A percentile compares a stretch with the other conserved stretches of the same genome.
These are phyloP conservation scores for Elaeagnus macrophylla DNA, from an alignment of 306 rosid species.

Conservation along the genomic window DNA sequence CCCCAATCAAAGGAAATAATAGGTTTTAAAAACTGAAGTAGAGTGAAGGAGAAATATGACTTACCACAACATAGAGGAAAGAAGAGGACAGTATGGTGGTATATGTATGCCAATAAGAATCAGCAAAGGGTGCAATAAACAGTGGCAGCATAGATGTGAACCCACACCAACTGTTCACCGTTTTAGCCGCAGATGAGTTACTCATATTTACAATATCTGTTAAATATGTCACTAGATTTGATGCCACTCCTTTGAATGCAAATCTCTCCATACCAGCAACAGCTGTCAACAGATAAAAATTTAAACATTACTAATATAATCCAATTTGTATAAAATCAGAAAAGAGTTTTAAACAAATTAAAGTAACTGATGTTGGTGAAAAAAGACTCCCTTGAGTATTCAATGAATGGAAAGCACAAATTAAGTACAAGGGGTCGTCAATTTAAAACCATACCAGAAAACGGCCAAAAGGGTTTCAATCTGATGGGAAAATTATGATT, in stretches of 20 bases:
- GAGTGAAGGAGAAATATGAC: constrained; percentile 12
- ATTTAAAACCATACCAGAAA: background rate
- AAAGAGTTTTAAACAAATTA: too few relatives aligned
- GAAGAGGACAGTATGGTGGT: constrained; percentile 60
- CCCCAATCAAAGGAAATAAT: too few relatives aligned
- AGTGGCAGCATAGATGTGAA: constrained; percentile 84
- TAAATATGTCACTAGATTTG: constrained; percentile 69
- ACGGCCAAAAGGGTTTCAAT: background rate
- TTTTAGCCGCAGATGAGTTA: constrained; percentile 84
- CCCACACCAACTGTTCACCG: constrained; percentile 79
- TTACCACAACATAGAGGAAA: constrained; percentile 65
- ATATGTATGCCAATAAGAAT: constrained; percentile 67
- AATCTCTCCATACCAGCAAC: constrained; percentile 84
- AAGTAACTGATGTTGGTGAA: too few relatives aligned
- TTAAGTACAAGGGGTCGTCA: too few relatives aligned
- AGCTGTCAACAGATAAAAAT: too few relatives aligned
- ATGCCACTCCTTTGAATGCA: constrained; percentile 85
- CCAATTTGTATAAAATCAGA: too few relatives aligned
- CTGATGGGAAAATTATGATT: too few relatives aligned
- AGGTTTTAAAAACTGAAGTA: too few relatives aligned
- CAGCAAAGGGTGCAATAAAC: constrained; percentile 75
- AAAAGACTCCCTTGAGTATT: too few relatives aligned
- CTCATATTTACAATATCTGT: constrained; percentile 75
- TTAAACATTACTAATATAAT: constrained; percentile 32
- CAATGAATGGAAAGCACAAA: too few relatives aligned